These are phyloP conservation scores for Raphanus hybrid DNA, from an alignment of 441 rosid genomes.

Conservation along the genomic window DNA sequence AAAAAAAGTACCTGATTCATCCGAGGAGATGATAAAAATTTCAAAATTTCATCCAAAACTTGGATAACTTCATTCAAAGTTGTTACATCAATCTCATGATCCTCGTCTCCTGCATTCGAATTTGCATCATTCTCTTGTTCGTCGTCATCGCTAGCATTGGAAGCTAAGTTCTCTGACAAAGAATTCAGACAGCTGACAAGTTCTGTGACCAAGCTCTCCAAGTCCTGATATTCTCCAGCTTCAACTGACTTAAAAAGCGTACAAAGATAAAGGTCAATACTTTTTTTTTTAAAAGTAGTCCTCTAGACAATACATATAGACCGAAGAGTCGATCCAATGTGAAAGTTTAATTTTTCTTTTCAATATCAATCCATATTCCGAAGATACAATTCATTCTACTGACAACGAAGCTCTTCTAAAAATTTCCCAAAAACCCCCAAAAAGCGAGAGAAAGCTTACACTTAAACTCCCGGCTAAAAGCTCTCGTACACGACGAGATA, in stretches of 20 bases:
- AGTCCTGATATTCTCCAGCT: constrained; percentile 46
- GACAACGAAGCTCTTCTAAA: constrained; percentile 2
- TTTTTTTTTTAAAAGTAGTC: not conserved
- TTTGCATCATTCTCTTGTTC: constrained; percentile 30
- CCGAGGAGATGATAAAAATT: constrained; percentile 51
- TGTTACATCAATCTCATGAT: constrained; percentile 44
- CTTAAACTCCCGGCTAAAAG: constrained; percentile 50
- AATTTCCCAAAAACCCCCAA: not conserved
- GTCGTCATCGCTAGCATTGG: constrained; percentile 40
- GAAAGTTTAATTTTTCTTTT: not conserved
- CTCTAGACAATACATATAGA: no score
- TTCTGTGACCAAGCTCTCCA: constrained; percentile 51
- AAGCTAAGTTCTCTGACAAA: constrained; percentile 43
- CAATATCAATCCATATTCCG: not conserved
- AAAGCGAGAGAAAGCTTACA: constrained; percentile 42
- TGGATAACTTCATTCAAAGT: constrained; percentile 47
- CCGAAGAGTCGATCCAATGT: not conserved
- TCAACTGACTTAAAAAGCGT: constrained; percentile 43
- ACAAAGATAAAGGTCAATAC: not conserved
- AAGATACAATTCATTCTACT: not conserved
- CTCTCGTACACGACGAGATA: constrained; percentile 48
- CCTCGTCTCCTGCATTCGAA: constrained; percentile 41
- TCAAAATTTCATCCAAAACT: constrained; percentile 50
- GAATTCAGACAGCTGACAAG: constrained; percentile 58
- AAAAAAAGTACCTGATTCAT: constrained; percentile 56